Evolutionary conservation across 2,329 filamentous ascomycete species (phyloP).

Genomic region (Sporothrix sp.): DNA sequence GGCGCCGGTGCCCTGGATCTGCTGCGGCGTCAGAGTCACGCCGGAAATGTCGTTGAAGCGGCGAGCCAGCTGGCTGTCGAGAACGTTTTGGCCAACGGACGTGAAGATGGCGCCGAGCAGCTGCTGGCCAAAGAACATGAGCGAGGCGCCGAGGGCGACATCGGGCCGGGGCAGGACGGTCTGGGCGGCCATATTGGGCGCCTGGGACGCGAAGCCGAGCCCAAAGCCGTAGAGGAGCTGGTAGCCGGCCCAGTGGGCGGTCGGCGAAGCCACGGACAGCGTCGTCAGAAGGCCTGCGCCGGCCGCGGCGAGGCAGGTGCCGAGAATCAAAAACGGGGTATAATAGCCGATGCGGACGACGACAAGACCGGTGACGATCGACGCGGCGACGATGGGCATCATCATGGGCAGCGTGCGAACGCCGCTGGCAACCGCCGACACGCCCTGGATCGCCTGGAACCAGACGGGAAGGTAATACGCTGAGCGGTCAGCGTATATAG

Average conservation of each 20-base stretch:
- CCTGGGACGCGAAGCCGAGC: conserved; percentile 35
- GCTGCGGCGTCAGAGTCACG: not conserved
- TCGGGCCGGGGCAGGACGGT: conserved; percentile 33
- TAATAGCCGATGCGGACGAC: conserved; percentile 31
- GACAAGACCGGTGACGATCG: conserved; percentile 28
- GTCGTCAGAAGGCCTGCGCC: conserved; percentile 42
- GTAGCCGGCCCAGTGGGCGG: conserved; percentile 26
- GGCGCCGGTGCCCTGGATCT: conserved; percentile 8
- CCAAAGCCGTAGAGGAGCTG: conserved; percentile 36
- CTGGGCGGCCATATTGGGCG: conserved; percentile 37
- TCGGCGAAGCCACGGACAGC: conserved; percentile 29
- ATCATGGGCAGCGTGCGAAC: conserved; percentile 32
- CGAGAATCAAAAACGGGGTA: conserved; percentile 14
- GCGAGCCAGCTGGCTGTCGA: conserved; percentile 12
- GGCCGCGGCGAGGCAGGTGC: conserved; percentile 12
- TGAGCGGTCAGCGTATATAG: too few species aligned
- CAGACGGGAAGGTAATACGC: conserved; percentile 24
- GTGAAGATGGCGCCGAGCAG: conserved; percentile 15
- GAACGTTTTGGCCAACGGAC: conserved; percentile 14
- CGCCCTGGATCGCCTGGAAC: conserved; percentile 36
- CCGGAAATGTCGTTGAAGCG: conserved; percentile 1
- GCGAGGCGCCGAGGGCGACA: conserved; percentile 32
- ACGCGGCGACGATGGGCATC: conserved; percentile 28
- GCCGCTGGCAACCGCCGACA: conserved; percentile 30
- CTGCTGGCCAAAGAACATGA: conserved; percentile 32